phyloP scores from a whole-genome alignment of 2,329 filamentous ascomycete species.

The Colletotrichum lini region DNA sequence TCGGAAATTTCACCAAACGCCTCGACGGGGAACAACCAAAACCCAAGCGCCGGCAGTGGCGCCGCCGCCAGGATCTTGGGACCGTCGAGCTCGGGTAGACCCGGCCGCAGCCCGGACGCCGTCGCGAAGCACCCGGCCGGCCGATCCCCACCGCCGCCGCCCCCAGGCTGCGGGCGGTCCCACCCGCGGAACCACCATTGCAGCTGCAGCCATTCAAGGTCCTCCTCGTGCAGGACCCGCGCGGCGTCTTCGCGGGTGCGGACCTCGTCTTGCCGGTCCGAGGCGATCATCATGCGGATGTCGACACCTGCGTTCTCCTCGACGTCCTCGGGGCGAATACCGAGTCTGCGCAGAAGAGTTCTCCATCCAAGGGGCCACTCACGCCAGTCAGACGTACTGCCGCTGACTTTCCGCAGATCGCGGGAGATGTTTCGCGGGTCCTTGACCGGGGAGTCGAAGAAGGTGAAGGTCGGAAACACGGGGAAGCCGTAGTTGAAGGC shows the following conservation, averaged over 20 bases:
- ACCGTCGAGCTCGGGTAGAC: conserved; percentile 7
- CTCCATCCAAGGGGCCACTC: conserved; percentile 11
- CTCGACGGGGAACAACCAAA: conserved; percentile 29
- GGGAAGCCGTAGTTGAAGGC: conserved; percentile 36
- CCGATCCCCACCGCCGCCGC: neutral
- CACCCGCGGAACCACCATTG: conserved; percentile 37
- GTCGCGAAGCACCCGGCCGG: conserved; percentile 32
- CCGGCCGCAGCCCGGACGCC: conserved; percentile 6
- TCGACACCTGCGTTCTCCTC: conserved; percentile 1
- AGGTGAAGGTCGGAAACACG: conserved; percentile 23
- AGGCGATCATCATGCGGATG: conserved; percentile 31
- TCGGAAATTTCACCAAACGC: conserved; percentile 15
- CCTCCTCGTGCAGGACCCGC: conserved; percentile 23
- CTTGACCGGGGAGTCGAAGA: conserved; percentile 20
- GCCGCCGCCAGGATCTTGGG: conserved; percentile 27
- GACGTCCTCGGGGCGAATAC: conserved; percentile 13
- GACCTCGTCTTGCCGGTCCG: neutral
- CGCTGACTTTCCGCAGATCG: conserved; percentile 10
- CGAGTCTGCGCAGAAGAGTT: conserved; percentile 4
- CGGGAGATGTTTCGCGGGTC: conserved; percentile 19
- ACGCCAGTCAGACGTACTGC: neutral
- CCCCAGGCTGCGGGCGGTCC: conserved; percentile 1
- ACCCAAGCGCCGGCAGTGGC: conserved; percentile 32
- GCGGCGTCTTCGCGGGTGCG: conserved; percentile 22
- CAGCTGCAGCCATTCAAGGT: conserved; percentile 32